Base-by-base conservation (phyloP, 345 rosid species). In the Zanthoxylum bungeanum region DNA sequence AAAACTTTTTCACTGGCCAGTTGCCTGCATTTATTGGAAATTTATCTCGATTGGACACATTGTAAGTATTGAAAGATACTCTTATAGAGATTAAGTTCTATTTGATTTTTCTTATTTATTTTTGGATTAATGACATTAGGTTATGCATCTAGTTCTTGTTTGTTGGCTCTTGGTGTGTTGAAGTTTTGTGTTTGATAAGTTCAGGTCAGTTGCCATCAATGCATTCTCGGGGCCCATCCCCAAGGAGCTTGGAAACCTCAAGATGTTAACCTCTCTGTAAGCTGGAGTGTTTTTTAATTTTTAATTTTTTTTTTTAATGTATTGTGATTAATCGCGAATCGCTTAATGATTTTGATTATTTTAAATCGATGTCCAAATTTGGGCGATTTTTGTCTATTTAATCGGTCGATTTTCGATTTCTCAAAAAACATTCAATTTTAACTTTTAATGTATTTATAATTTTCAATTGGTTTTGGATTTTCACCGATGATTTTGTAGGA, bases 141-240 rank as follows among this genome's bases (percentile, higher is more conserved):
- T 52, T 24, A 1, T 30, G 22, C 34, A 36, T 19, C n/a, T 19
- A n/a, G 2, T 31, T 66, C 21, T 5, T 14, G 14, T 1, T 59
- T 0, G 10, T 40, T 4, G 3, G 3, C 4, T 40, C 19, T 14
- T 44, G 49, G n/a, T n/a, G n/a, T n/a, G n/a, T n/a, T 44, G 25
- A 8, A 14, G 39, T 47, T 21, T 44, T 55, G 31, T 19, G 16
- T 66, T 57, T 30, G 3, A 24, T 68, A 40, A 73, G 69, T 62
- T 19, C n/a, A 72, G 77, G 57, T 72, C 85, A 49, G 11, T 85
- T n/a, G 73, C 73, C 17, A 60, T 21, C 51, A 85, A 80, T 68
- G 69, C 55, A 4, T 68, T 85, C 9, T 78, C 81, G 4, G 86
- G 86, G 56, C 61, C 77, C 33, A 42, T 85, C 34, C 86, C 86